phyloP scores from a whole-genome alignment of 306 rosid species.

The Castanea mollissima region DNA sequence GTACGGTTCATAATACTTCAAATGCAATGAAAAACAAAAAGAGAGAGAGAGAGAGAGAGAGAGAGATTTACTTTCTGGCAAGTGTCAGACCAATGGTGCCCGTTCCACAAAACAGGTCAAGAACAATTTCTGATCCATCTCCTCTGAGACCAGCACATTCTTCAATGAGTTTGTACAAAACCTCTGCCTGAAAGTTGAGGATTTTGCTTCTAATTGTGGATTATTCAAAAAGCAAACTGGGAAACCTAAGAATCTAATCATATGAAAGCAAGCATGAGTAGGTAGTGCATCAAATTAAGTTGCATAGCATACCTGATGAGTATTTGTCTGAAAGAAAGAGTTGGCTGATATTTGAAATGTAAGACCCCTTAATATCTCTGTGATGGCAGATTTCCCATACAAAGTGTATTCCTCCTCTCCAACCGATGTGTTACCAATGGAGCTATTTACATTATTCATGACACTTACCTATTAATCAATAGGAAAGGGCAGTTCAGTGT shows the following conservation, averaged over 20 bases:
- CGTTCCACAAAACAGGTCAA: slow-evolving; percentile 97
- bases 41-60: neutral
- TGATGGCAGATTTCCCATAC: slow-evolving; percentile 80
- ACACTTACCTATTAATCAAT: slow-evolving; percentile 62
- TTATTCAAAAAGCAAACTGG: slow-evolving; percentile 12
- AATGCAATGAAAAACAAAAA: neutral
- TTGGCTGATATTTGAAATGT: slow-evolving; percentile 96
- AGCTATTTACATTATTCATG: slow-evolving; percentile 78
- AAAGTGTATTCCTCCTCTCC: slow-evolving; percentile 88
- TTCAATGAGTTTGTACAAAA: slow-evolving; percentile 77
- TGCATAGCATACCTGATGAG: slow-evolving; percentile 62
- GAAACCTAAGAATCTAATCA: slow-evolving; percentile 17
- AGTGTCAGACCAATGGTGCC: slow-evolving; percentile 95
- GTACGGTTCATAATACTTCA: neutral
- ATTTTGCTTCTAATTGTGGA: slow-evolving; percentile 12
- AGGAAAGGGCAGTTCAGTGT: no score
- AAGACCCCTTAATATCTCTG: slow-evolving; percentile 81
- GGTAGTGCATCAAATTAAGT: slow-evolving; percentile 7
- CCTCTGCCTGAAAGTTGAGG: slow-evolving; percentile 70
- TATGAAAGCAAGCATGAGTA: slow-evolving; percentile 1
- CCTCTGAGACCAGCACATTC: slow-evolving; percentile 80
- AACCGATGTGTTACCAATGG: slow-evolving; percentile 90
- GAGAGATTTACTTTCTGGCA: slow-evolving; percentile 63
- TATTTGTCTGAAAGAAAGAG: slow-evolving; percentile 96
- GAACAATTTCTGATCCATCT: slow-evolving; percentile 87